A percentile compares a stretch with the other conserved stretches of the same genome.
Conservation (phyloP, 306 rosid genomes). For the Benincasa hispida region DNA sequence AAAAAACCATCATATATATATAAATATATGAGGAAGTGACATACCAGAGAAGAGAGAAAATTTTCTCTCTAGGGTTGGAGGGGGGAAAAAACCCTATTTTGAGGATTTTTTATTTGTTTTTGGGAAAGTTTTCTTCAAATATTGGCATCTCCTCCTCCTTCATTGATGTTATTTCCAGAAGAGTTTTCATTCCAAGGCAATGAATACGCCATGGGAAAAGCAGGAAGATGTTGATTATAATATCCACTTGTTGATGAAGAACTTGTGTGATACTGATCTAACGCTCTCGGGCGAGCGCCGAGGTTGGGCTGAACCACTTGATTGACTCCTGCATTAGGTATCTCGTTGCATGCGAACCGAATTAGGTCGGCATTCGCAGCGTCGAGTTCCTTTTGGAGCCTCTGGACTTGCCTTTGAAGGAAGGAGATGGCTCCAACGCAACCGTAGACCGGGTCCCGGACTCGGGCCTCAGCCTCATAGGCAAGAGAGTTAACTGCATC, state of each 20-base stretch:
- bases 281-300: conserved; percentile 15
- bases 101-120: neutral
- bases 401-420: conserved; percentile 86
- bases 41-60: conserved; percentile 5
- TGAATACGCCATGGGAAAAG: conserved; percentile 38
- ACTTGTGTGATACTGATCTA: conserved; percentile 13
- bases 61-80: conserved; percentile 14
- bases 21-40: conserved; percentile 10
- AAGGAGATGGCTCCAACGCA: conserved; percentile 94
- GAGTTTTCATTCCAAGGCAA: conserved; percentile 56
- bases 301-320: conserved; percentile 16
- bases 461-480: conserved; percentile 92
- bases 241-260: conserved; percentile 14
- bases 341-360: conserved; percentile 57
- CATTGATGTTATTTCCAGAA: conserved; percentile 24
- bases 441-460: conserved; percentile 90
- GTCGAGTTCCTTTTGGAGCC: conserved; percentile 90
- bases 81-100: conserved; percentile 38
- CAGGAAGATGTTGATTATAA: conserved; percentile 20
- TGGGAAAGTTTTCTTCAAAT: conserved; percentile 18
- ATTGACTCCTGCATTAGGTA: conserved; percentile 20
- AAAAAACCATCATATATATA: conserved; percentile 15
- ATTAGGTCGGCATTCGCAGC: conserved; percentile 72
- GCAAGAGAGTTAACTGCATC: conserved; percentile 95
- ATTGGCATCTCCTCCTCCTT: conserved; percentile 37